These are phyloP conservation scores for Flaveria ramosissima DNA, from an alignment of 129 eudicot species.

Conservation along the genomic window DNA sequence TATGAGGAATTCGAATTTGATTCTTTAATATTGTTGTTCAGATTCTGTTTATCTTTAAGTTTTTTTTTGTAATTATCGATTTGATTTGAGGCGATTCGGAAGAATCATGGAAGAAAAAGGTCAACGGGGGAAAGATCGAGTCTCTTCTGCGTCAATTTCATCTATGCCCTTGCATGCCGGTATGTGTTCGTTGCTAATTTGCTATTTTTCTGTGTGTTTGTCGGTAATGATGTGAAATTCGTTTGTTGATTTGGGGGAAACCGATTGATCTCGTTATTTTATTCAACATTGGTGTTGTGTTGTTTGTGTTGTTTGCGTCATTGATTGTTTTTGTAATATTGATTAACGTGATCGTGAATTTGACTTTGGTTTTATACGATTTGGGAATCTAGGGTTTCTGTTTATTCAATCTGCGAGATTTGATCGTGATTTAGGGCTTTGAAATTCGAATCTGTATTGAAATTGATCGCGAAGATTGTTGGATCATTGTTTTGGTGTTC, in stretches of 20 bases:
- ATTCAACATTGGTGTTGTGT: constrained; percentile 3
- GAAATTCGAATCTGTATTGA: constrained; percentile 2
- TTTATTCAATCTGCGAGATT: not conserved
- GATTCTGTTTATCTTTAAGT: constrained; percentile 9
- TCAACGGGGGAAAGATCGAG: constrained; percentile 54
- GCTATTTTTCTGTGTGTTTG: not conserved
- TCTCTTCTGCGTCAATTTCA: constrained; percentile 38
- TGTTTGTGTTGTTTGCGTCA: not conserved
- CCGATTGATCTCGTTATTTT: not conserved
- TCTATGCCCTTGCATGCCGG: constrained; percentile 41
- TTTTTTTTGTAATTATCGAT: constrained; percentile 14
- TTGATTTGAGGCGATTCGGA: constrained; percentile 27
- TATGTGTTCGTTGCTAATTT: constrained; percentile 16
- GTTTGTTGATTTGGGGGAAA: constrained; percentile 13
- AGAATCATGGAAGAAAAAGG: constrained; percentile 49
- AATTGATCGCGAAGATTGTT: not conserved
- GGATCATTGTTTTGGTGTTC: not conserved
- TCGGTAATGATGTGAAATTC: constrained; percentile 14
- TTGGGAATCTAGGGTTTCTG: constrained; percentile 39
- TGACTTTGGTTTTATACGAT: constrained; percentile 9
- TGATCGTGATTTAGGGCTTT: constrained; percentile 16
- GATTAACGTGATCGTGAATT: constrained; percentile 1
- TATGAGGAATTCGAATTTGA: constrained; percentile 34
- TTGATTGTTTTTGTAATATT: constrained; percentile 20
- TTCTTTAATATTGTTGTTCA: constrained; percentile 2